Evolutionary conservation across 192 early-diverging fungal species (phyloP), one percentile per base, ranked within the genome.

Genomic region (Coemansia umbellata): DNA sequence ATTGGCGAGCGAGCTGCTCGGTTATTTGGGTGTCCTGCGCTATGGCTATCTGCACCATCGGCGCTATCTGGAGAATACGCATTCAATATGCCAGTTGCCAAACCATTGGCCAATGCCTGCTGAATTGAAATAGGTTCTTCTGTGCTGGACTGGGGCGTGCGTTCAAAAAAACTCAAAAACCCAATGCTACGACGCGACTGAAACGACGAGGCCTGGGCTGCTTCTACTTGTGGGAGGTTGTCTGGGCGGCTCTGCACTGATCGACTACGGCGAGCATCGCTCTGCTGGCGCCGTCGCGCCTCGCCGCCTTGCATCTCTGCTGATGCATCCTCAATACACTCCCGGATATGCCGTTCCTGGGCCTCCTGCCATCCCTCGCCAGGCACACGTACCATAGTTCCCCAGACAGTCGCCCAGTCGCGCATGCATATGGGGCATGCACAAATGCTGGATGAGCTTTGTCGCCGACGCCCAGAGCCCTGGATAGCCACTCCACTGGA

Each of bases 291-390:
- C 33, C 33, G 33, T 35, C 26, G 35, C 11, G 42, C 19, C 19
- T 37, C 1, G 40, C 43, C 65, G 28, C 64, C 72, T 44, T 74
- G 72, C 60, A 67, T 64, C n/a, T 64, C 65, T 2, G 72, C 72
- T 4, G 60, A 62, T 9, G 63, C 58, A 14, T 60, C 53, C 19
- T 77, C 74, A 14, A 77, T 61, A 32, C 74, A 77, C 15, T 40
- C 51, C 14, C 63, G 49, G 11, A 66, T 61, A 45, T 77, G 74
- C 5, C 67, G 74, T 37, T 77, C 74, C 62, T 76, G 73, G 3
- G 58, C 55, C 43, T 76, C 73, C 59, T 65, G 73, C 73, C 73
- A 76, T 3, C 73, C 73, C 31, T 69, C 66, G 4, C 73, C 73
- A 1, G 73, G 73, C 15, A 60, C 47, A 4, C 66, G 58, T 9